Conservation (phyloP, 768 basidiomycete species). For the Rossbeevera mucosa region DNA sequence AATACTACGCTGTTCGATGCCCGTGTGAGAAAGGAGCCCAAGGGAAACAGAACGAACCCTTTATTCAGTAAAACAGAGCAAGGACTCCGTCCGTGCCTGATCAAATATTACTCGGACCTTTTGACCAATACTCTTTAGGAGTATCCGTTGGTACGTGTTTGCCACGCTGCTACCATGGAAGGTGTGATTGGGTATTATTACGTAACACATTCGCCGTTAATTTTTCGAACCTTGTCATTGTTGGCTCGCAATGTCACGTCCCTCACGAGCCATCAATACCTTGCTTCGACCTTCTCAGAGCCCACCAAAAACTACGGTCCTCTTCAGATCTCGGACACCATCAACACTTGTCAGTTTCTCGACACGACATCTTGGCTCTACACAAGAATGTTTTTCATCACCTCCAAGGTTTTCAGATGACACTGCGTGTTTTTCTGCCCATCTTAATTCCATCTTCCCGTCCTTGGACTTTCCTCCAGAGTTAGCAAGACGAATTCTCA, state of each 20-base stretch:
- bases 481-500: constrained; percentile 68
- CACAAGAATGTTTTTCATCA: no score
- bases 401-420: constrained; percentile 5
- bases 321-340: constrained; percentile 14
- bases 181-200: no score
- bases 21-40: background rate
- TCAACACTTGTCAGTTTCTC: constrained; percentile 7
- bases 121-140: no score
- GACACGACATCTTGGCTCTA: no score
- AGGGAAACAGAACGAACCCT: no score
- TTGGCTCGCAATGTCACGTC: constrained; percentile 16
- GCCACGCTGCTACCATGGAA: no score
- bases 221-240: no score
- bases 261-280: constrained; percentile 11
- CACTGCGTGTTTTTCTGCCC: constrained; percentile 38
- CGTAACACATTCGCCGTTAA: no score
- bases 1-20: background rate
- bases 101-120: no score
- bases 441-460: constrained; percentile 60
- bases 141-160: no score
- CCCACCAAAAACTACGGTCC: constrained; percentile 9
- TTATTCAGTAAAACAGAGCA: no score
- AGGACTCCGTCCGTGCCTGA: no score
- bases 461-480: constrained; percentile 67
- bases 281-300: constrained; percentile 12